A percentile compares a stretch with the other conserved stretches of the same genome.
Conservation (phyloP, 1,284 basidiomycete species). For the Farysia itapuensis region DNA sequence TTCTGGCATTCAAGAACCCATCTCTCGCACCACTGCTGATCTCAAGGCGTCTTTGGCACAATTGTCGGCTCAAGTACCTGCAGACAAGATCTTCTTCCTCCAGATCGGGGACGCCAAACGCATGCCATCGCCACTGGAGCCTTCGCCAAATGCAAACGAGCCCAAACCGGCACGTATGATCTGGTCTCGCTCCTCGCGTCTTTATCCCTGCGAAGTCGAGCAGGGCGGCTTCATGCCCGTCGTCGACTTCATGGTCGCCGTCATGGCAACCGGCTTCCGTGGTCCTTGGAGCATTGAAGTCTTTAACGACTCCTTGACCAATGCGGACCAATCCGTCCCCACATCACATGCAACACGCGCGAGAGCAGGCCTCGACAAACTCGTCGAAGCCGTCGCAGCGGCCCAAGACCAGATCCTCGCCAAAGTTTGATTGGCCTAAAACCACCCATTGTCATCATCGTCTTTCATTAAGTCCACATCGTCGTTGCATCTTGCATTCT, state of each 20-base stretch:
- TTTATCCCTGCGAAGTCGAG: conserved; percentile 57
- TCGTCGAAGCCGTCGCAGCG: background rate
- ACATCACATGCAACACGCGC: background rate
- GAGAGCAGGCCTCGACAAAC: background rate
- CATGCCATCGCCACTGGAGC: conserved; percentile 4
- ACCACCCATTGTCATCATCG: no score
- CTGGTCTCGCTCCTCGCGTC: conserved; percentile 56
- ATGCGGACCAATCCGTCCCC: conserved; percentile 1
- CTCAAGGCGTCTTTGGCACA: background rate
- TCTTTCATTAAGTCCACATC: no score
- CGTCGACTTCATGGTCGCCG: conserved; percentile 48
- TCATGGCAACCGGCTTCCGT: conserved; percentile 49
- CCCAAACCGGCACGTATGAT: conserved; percentile 55
- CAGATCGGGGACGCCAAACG: conserved; percentile 23
- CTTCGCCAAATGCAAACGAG: conserved; percentile 43
- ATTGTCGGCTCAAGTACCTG: background rate
- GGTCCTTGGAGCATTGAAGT: conserved; percentile 60
- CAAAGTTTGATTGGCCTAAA: no score
- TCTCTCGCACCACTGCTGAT: background rate
- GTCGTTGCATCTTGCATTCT: no score
- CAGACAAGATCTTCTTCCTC: conserved; percentile 19
- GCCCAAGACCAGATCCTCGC: no score
- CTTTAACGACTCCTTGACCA: conserved; percentile 54
- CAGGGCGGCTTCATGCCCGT: conserved; percentile 60
- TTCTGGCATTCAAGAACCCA: conserved; percentile 13